Percentiles rank a stretch among this genome's conserved stretches.
Evolutionary conservation across 345 rosid genomes (phyloP).

Genomic region (Populus simonii): DNA sequence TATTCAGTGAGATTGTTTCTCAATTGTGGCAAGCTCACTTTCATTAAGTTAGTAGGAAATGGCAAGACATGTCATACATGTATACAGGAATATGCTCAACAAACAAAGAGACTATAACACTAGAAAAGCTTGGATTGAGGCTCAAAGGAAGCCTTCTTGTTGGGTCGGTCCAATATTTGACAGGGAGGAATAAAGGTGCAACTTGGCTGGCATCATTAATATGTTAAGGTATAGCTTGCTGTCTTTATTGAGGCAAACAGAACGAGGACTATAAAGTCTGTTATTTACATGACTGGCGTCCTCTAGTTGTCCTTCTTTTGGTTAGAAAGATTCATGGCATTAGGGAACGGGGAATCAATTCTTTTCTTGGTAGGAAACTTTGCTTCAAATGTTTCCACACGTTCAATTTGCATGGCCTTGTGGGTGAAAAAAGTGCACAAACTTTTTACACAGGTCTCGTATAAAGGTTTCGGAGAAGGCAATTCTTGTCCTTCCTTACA

Average conservation of each 20-base stretch:
- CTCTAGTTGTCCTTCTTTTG: neutral
- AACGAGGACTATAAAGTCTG: neutral
- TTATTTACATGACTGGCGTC: neutral
- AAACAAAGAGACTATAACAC: neutral
- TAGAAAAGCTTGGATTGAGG: neutral
- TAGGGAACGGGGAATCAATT: conserved; percentile 18
- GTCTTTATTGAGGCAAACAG: neutral
- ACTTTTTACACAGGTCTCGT: conserved; percentile 16
- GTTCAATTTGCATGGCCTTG: neutral
- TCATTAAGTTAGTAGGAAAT: neutral
- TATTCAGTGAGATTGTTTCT: neutral
- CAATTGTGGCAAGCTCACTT: neutral
- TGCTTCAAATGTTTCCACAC: conserved; percentile 12
- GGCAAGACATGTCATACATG: neutral
- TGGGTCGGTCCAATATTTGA: neutral
- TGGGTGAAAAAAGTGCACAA: conserved; percentile 12
- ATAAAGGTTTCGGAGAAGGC: conserved; percentile 1
- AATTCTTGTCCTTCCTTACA: conserved; percentile 24
- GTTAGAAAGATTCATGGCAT: neutral
- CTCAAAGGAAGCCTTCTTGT: neutral
- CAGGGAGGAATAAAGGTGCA: neutral
- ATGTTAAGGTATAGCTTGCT: neutral
- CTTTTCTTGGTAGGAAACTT: conserved; percentile 1
- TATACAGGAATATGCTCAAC: neutral
- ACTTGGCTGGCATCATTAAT: neutral